Percentiles rank a stretch among this genome's conserved stretches.
Evolutionary conservation across 305 asterid genomes (phyloP).

Genomic region (Euphrasia arctica): DNA sequence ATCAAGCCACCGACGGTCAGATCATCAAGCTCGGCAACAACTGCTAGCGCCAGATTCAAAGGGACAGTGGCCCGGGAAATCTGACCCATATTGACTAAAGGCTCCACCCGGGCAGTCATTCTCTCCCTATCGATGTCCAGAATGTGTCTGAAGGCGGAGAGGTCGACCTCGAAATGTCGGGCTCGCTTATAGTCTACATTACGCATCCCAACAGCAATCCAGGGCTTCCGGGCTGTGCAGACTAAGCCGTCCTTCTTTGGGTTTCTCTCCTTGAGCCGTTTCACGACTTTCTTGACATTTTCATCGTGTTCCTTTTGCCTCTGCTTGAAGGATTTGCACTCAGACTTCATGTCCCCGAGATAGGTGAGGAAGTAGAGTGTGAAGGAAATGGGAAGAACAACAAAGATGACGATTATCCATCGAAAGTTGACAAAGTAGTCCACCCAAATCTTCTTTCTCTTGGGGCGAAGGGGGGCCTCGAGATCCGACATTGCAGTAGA

Average conservation of each 20-base stretch:
- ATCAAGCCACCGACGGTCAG: constrained; percentile 93
- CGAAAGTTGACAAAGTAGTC: constrained; percentile 81
- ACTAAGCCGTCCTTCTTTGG: constrained; percentile 89
- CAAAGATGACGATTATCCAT: constrained; percentile 88
- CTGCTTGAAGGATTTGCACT: constrained; percentile 69
- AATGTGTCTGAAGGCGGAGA: constrained; percentile 77
- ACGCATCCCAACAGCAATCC: constrained; percentile 99
- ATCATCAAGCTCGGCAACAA: constrained; percentile 95
- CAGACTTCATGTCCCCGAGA: constrained; percentile 78
- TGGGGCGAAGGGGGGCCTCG: constrained; percentile 87
- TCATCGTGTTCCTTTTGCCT: constrained; percentile 92
- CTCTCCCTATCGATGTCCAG: constrained; percentile 69
- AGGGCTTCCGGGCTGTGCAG: constrained; percentile 95
- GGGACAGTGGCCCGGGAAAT: constrained; percentile 83
- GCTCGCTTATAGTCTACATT: constrained; percentile 93
- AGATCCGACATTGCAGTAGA: constrained; percentile 68
- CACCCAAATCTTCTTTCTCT: constrained; percentile 85
- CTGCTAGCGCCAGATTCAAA: constrained; percentile 84
- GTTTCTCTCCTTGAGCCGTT: constrained; percentile 85
- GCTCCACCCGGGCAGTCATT: constrained; percentile 88
- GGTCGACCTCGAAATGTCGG: constrained; percentile 91
- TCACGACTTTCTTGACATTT: constrained; percentile 74
- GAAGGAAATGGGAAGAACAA: constrained; percentile 86
- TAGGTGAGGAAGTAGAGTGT: constrained; percentile 72
- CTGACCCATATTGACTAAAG: constrained; percentile 94